A percentile compares a stretch with the other conserved stretches of the same genome.
Conservation (phyloP, 192 early-diverging fungal species). For the Powellomyces hirtus region DNA sequence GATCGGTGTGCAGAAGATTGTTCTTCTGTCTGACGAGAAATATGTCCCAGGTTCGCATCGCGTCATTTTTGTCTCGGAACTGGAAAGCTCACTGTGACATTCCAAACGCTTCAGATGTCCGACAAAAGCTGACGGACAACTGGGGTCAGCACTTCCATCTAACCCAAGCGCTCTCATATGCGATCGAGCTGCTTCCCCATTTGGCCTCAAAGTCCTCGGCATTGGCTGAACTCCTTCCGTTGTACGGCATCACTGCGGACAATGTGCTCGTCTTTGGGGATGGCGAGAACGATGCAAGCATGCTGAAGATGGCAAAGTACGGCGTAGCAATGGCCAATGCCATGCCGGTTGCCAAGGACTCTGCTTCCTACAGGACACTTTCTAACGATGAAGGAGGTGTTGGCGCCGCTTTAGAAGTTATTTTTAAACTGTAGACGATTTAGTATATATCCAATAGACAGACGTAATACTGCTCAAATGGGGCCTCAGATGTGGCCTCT, state of each 20-base stretch:
- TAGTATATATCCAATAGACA: too few relatives aligned
- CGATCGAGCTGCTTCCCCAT: conserved; percentile 12
- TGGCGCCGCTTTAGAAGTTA: conserved; percentile 4
- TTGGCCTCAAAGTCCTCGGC: conserved; percentile 3
- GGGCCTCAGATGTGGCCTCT: too few relatives aligned
- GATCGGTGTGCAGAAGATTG: conserved; percentile 8
- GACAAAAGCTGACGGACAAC: not conserved
- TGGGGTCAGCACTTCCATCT: not conserved
- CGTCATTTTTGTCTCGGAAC: too few relatives aligned
- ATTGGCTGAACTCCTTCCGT: not conserved
- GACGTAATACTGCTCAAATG: too few relatives aligned
- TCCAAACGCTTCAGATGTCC: too few relatives aligned
- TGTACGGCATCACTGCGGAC: not conserved
- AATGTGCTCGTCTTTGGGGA: conserved; percentile 27
- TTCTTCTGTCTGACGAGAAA: not conserved
- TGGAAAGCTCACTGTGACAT: too few relatives aligned
- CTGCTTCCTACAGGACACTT: not conserved
- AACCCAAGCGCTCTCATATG: conserved; percentile 15
- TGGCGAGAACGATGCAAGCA: conserved; percentile 20
- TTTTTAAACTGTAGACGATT: conserved; percentile 13
- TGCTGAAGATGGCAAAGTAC: conserved; percentile 5
- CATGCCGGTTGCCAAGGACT: not conserved
- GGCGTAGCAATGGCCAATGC: conserved; percentile 21
- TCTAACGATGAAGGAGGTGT: conserved; percentile 17
- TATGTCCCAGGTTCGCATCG: conserved; percentile 1